phyloP scores from a whole-genome alignment of 2,329 filamentous ascomycete species.

The Zymoseptoria crescenta region DNA sequence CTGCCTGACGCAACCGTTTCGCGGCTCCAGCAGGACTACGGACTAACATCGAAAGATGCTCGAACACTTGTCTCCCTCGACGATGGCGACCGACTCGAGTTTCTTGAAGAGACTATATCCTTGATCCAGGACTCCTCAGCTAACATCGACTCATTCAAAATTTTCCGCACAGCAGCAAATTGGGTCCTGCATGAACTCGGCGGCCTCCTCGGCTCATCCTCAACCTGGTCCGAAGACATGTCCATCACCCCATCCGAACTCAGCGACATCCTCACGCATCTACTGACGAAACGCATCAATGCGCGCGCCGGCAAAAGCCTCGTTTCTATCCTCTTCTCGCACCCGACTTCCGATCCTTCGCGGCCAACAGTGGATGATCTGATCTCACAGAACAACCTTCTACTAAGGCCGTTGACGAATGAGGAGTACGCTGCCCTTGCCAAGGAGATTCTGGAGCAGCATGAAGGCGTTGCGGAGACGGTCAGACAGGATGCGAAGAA shows the following conservation, averaged over 20 bases:
- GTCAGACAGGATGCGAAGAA: constrained; percentile 54
- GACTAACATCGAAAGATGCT: constrained; percentile 73
- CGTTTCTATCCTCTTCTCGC: constrained; percentile 45
- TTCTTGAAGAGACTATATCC: constrained; percentile 63
- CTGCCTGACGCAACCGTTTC: constrained; percentile 61
- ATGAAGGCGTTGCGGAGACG: constrained; percentile 51
- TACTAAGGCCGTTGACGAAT: constrained; percentile 47
- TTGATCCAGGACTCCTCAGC: constrained; percentile 30
- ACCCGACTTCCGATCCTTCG: neutral
- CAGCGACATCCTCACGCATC: constrained; percentile 36
- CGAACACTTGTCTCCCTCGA: constrained; percentile 70
- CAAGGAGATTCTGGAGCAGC: constrained; percentile 44
- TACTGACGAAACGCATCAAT: constrained; percentile 40
- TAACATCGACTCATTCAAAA: constrained; percentile 18
- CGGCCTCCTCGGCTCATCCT: constrained; percentile 35
- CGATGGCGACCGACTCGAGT: constrained; percentile 70
- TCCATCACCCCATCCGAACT: constrained; percentile 35
- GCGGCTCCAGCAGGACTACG: constrained; percentile 49
- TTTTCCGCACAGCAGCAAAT: constrained; percentile 50
- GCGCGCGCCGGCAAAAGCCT: constrained; percentile 54
- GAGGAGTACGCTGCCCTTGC: constrained; percentile 51
- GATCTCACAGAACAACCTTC: constrained; percentile 49
- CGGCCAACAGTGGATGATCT: constrained; percentile 43
- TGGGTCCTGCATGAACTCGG: constrained; percentile 51
- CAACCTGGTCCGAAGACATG: constrained; percentile 33